Conservation (phyloP, 176 grass and related monocot species). For the Oryza nivara region DNA sequence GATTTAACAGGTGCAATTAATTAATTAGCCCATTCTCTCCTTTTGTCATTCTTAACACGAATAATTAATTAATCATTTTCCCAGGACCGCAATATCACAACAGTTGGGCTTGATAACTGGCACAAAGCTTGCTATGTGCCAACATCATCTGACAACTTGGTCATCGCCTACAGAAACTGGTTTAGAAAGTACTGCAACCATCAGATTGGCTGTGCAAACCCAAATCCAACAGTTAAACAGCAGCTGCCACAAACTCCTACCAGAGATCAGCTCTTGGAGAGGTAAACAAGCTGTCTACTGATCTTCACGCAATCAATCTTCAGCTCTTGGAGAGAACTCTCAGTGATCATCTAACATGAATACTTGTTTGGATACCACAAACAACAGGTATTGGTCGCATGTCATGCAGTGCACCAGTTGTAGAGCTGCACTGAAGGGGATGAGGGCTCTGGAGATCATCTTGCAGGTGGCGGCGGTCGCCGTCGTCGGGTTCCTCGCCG, state of each 20-base stretch:
- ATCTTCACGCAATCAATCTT: background rate
- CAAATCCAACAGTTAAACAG: slow-evolving; percentile 23
- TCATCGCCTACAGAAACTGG: slow-evolving; percentile 90
- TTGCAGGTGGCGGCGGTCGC: slow-evolving; percentile 65
- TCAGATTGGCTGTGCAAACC: slow-evolving; percentile 53
- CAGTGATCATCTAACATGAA: background rate
- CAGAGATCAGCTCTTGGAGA: slow-evolving; percentile 72
- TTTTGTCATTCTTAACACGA: too few species aligned
- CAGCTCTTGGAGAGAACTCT: background rate
- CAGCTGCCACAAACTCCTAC: slow-evolving; percentile 65
- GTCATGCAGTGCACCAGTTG: slow-evolving; percentile 83
- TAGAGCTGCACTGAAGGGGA: slow-evolving; percentile 51
- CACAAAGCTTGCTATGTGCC: slow-evolving; percentile 72
- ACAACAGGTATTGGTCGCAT: slow-evolving; percentile 86
- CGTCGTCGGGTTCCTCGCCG: slow-evolving; percentile 57
- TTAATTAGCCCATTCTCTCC: too few species aligned
- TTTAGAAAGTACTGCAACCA: slow-evolving; percentile 72
- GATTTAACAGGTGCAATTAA: too few species aligned
- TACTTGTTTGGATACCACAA: too few species aligned
- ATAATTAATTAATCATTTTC: background rate
- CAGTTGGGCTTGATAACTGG: slow-evolving; percentile 62
- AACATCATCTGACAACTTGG: slow-evolving; percentile 73
- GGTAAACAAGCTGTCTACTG: slow-evolving; percentile 35
- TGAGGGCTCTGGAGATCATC: slow-evolving; percentile 58
- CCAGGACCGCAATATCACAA: slow-evolving; percentile 71